Percentiles rank a stretch among this genome's conserved stretches.
These are phyloP conservation scores for Bimuria novae-zelandiae DNA, from an alignment of 2,329 filamentous ascomycete species.

Conservation along the genomic window DNA sequence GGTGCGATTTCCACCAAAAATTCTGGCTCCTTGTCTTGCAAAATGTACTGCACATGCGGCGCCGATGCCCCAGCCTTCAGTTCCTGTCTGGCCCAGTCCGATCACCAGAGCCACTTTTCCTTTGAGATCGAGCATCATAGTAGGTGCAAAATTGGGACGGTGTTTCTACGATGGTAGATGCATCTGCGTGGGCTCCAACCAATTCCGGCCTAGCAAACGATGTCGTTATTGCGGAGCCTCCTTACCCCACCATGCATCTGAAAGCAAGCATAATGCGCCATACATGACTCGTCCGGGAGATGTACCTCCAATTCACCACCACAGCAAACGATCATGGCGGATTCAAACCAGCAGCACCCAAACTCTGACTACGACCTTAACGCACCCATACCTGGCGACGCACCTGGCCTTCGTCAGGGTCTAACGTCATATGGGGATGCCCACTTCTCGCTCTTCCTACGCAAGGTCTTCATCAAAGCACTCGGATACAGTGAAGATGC, in stretches of 20 bases:
- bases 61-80: slow-evolving; percentile 16
- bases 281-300: neutral
- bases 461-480: slow-evolving; percentile 79
- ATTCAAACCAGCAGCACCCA: neutral
- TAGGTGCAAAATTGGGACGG: too few species aligned
- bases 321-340: neutral
- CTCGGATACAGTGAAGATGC: slow-evolving; percentile 75
- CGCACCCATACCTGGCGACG: slow-evolving; percentile 52
- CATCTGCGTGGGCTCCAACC: neutral
- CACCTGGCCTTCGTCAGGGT: slow-evolving; percentile 63
- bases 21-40: slow-evolving; percentile 11
- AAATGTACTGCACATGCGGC: slow-evolving; percentile 15
- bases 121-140: slow-evolving; percentile 4
- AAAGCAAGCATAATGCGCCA: neutral
- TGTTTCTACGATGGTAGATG: neutral
- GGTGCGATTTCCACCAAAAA: slow-evolving; percentile 14
- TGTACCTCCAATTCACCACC: neutral
- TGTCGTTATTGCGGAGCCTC: slow-evolving; percentile 2
- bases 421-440: slow-evolving; percentile 73
- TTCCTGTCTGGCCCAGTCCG: slow-evolving; percentile 13
- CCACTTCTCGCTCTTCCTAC: slow-evolving; percentile 74
- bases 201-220: neutral
- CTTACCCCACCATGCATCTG: neutral
- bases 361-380: slow-evolving; percentile 62
- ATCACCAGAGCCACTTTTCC: slow-evolving; percentile 13